A percentile compares a stretch with the other conserved stretches of the same genome.
phyloP scores from a whole-genome alignment of 2,329 filamentous ascomycete species.

The Fusarium poae region DNA sequence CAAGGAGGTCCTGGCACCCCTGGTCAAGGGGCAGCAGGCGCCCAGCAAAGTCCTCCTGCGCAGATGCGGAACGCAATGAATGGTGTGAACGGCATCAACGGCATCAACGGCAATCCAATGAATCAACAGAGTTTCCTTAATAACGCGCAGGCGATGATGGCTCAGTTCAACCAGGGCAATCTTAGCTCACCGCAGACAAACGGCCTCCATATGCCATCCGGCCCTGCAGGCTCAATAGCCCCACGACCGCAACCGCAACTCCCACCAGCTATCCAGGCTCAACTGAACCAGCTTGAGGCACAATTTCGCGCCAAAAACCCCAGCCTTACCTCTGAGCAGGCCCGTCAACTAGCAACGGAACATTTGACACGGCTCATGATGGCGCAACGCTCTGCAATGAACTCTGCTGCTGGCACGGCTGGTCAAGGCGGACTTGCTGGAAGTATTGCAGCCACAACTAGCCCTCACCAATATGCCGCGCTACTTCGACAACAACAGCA shows the following conservation, averaged over 20 bases:
- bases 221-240: slow-evolving; percentile 61
- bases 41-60: slow-evolving; percentile 60
- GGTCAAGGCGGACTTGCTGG: slow-evolving; percentile 63
- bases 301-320: slow-evolving; percentile 66
- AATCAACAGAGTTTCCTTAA: slow-evolving; percentile 67
- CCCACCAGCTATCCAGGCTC: slow-evolving; percentile 61
- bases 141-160: slow-evolving; percentile 67
- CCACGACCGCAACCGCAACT: slow-evolving; percentile 59
- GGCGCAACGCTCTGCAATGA: slow-evolving; percentile 66
- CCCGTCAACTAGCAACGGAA: slow-evolving; percentile 65
- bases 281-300: slow-evolving; percentile 66
- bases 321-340: slow-evolving; percentile 62
- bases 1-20: slow-evolving; percentile 54
- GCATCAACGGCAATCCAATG: slow-evolving; percentile 56
- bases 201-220: slow-evolving; percentile 62
- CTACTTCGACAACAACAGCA: slow-evolving; percentile 70
- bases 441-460: slow-evolving; percentile 62
- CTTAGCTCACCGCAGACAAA: slow-evolving; percentile 61
- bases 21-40: slow-evolving; percentile 44
- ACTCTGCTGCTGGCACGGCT: slow-evolving; percentile 63
- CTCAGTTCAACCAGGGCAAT: slow-evolving; percentile 59
- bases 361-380: slow-evolving; percentile 63
- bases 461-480: slow-evolving; percentile 71
- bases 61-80: slow-evolving; percentile 56
- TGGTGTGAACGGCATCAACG: slow-evolving; percentile 46